Evolutionary conservation across 257 asterid species (phyloP), one percentile per base, ranked within the genome.

Genomic region (Thymus mandschuricus): DNA sequence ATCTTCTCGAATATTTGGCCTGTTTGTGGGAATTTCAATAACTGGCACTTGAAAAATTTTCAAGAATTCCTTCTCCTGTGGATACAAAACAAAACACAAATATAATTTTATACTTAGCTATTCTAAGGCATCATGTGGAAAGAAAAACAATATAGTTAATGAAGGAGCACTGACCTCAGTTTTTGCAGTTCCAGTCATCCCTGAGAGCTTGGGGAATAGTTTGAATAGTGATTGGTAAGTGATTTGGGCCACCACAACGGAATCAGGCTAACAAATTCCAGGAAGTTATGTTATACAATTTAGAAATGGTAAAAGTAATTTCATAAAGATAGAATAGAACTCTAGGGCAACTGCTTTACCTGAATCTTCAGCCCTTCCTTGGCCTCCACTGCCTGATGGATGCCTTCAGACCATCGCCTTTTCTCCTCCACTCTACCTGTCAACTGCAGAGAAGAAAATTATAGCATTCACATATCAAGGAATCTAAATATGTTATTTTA

Each of bases 341-440:
- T 45, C 46, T 21, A 41, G 8, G 69, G 70, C 30, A 28, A 71
- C 65, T 11, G 59, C 11, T 63, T 60, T 13, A 91, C 99, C 97
- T 95, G 91, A 77, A 95, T 95, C 74, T 86, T 79, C 51, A 95
- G 77, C 68, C 89, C 97, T 85, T 95, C 99, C 87, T 95, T 95
- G 75, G 99, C 99, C 86, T 95, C 99, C 76, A 95, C 97, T 5
- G 99, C 96, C 84, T 95, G 99, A 86, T 95, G 99, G 83, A 95
- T 88, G 71, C 98, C 99, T 35, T 95, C 97, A 45, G 99, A 89
- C 99, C 99, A 95, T 66, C 99, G 89, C 64, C 92, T 77, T 84
- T 89, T 92, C 73, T 95, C 98, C 87, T 95, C 98, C 66, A 95
- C 97, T 86, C 99, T 84, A 68, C 98, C 98, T 66, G 99, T 89